phyloP scores from a whole-genome alignment of 805 yeast genomes.

The Yamadazyma olivae region DNA sequence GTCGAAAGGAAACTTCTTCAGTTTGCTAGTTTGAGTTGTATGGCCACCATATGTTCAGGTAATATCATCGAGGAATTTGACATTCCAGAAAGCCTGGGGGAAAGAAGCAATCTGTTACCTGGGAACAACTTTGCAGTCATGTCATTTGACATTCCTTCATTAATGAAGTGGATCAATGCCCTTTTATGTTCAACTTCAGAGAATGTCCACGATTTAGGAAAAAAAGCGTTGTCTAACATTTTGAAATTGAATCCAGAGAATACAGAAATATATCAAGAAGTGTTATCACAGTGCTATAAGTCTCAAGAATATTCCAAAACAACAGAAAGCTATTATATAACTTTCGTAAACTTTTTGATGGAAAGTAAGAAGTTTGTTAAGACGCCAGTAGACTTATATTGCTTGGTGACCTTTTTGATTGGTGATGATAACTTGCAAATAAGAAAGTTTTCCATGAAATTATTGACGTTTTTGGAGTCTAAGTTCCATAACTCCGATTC shows the following conservation, averaged over 20 bases:
- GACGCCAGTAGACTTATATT: slow-evolving; percentile 62
- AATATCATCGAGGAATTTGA: slow-evolving; percentile 51
- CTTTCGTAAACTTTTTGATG: slow-evolving; percentile 63
- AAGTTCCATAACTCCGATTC: slow-evolving; percentile 46
- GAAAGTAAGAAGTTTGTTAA: slow-evolving; percentile 46
- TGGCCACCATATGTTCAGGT: slow-evolving; percentile 82
- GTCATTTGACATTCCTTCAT: slow-evolving; percentile 67
- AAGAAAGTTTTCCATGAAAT: slow-evolving; percentile 66
- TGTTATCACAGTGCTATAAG: slow-evolving; percentile 69
- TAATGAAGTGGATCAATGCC: slow-evolving; percentile 79
- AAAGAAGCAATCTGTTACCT: background rate
- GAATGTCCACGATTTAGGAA: slow-evolving; percentile 58
- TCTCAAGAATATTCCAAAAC: slow-evolving; percentile 49
- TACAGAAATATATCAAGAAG: slow-evolving; percentile 51
- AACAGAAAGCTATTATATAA: slow-evolving; percentile 66
- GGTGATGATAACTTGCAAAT: slow-evolving; percentile 71
- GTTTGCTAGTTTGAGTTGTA: slow-evolving; percentile 70
- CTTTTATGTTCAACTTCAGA: slow-evolving; percentile 60
- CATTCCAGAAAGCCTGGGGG: slow-evolving; percentile 35
- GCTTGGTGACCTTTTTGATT: slow-evolving; percentile 73
- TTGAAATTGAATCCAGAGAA: slow-evolving; percentile 58
- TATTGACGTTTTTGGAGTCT: slow-evolving; percentile 66
- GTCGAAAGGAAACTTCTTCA: slow-evolving; percentile 72
- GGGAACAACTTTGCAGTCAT: slow-evolving; percentile 27
- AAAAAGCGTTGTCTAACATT: slow-evolving; percentile 66